These are phyloP conservation scores for Aspergillus fumigatus DNA, from an alignment of 2,329 filamentous ascomycete genomes.

Conservation along the genomic window DNA sequence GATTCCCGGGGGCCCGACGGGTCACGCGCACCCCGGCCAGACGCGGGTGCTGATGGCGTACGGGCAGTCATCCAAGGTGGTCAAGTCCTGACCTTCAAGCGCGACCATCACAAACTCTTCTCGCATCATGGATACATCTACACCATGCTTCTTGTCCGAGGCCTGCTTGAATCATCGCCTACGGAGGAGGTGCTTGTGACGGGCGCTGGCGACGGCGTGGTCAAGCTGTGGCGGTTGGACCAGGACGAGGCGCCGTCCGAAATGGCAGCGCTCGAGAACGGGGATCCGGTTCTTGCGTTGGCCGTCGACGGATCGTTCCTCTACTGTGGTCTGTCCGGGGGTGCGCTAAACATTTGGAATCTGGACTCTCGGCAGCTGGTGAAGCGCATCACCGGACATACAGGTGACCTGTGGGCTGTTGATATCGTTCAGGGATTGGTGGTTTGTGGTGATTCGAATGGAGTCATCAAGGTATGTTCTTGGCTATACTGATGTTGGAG, in stretches of 20 bases:
- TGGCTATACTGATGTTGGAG: conserved; percentile 4
- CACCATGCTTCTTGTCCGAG: conserved; percentile 83
- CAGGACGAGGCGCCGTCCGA: conserved; percentile 57
- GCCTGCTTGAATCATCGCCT: conserved; percentile 64
- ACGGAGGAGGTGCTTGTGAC: conserved; percentile 74
- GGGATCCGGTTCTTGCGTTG: conserved; percentile 68
- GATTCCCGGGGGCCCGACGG: conserved; percentile 86
- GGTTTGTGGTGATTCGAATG: conserved; percentile 84
- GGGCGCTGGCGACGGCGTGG: conserved; percentile 86
- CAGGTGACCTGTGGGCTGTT: conserved; percentile 78
- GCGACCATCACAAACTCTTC: conserved; percentile 76
- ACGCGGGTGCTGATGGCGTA: conserved; percentile 50
- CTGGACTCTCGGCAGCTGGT: conserved; percentile 89
- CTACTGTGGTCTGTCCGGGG: conserved; percentile 82
- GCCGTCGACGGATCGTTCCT: conserved; percentile 86
- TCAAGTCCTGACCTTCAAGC: conserved; percentile 73
- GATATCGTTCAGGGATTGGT: conserved; percentile 80
- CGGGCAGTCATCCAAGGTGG: conserved; percentile 52
- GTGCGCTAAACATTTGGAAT: conserved; percentile 93
- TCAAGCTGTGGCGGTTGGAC: conserved; percentile 87
- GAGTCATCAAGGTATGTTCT: conserved; percentile 68
- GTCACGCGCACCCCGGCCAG: conserved; percentile 68
- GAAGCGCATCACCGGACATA: conserved; percentile 75
- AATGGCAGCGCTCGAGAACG: conserved; percentile 62
- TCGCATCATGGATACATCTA: conserved; percentile 95